Conservation (phyloP, 495 filamentous ascomycete genomes). For the Daldinia vernicosa region DNA sequence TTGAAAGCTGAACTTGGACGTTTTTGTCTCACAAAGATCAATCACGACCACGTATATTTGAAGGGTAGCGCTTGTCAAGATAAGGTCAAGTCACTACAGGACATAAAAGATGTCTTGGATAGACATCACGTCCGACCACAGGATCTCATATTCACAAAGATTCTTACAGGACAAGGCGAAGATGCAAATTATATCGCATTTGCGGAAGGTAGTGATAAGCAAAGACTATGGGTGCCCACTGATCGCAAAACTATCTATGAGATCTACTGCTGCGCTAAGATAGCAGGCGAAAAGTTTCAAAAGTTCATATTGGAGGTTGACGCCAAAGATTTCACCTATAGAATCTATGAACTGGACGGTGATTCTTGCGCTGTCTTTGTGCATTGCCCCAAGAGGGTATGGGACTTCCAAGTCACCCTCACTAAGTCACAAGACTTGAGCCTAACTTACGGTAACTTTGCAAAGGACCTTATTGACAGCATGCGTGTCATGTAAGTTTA, state of each 20-base stretch:
- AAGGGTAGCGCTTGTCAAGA: conserved; percentile 12
- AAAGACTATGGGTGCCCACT: conserved; percentile 30
- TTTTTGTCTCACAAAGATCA: conserved; percentile 44
- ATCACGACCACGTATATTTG: conserved; percentile 35
- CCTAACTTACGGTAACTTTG: conserved; percentile 43
- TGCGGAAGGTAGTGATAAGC: conserved; percentile 29
- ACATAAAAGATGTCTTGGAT: conserved; percentile 38
- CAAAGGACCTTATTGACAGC: conserved; percentile 42
- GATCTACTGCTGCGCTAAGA: conserved; percentile 53
- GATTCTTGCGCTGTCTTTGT: conserved; percentile 46
- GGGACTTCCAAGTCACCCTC: conserved; percentile 54
- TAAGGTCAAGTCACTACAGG: conserved; percentile 30
- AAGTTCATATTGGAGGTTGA: conserved; percentile 62
- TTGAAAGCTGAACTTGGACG: conserved; percentile 57
- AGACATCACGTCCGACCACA: conserved; percentile 14
- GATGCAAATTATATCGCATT: conserved; percentile 52
- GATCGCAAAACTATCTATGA: conserved; percentile 58
- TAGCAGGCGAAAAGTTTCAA: conserved; percentile 24
- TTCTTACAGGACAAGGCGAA: conserved; percentile 48
- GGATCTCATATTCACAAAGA: conserved; percentile 52
- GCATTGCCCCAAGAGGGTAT: conserved; percentile 53
- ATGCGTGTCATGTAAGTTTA: conserved; percentile 52
- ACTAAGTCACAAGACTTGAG: conserved; percentile 38
- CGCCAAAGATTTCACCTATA: conserved; percentile 44
- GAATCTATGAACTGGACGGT: conserved; percentile 32